Base-by-base conservation (phyloP, 192 early-diverging fungal genomes). In the Mortierella alpina region DNA sequence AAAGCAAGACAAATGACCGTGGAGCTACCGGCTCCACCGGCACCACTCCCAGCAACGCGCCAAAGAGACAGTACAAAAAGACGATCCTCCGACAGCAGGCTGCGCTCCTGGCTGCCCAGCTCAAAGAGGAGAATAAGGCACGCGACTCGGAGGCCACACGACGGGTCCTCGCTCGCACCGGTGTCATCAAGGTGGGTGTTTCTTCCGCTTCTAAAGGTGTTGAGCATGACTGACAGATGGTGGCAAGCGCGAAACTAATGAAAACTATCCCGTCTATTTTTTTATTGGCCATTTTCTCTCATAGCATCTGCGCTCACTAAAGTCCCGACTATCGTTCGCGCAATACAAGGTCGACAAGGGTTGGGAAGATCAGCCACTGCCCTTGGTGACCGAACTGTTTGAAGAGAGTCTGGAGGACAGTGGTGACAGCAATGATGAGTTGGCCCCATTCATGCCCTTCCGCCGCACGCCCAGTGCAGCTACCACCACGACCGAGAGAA, bases 11-110 rank as follows among this genome's bases (percentile, higher is more conserved):
- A 42, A 56, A 46, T 31, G 0, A 17, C 41, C 47, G 17, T 1
- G 54, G 10, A 17, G 10, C 7, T 10, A 18, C 31, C 31, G 0
- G 18, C 22, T 59, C 54, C 2, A 11, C 18, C 6, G 23, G 45
- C 15, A 44, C 51, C 22, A 42, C 62, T 5, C 15, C 62, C 0
- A 41, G 63, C 14, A 46, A 45, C 13, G 59, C 46, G 4, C 75
- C 75, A 6, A 69, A 65, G 55, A 45, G 75, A 44, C 75, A 69
- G 40, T 78, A 78, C 57, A 70, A 70, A 66, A 78, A 78, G 48
- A 78, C 75, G 7, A 78, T 78, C 39, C 63, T 78, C 6, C 61
- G 75, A 17, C 75, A 78, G n/a, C 75, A 78, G 39, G 75, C 75
- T 41, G 75, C 68, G 8, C 56, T 70, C 47, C 59, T 78, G 48